Percentiles rank a stretch among this genome's conserved stretches.
Evolutionary conservation across 2,329 filamentous ascomycete species (phyloP).

Genomic region (Aspergillus pseudoviridinutans): DNA sequence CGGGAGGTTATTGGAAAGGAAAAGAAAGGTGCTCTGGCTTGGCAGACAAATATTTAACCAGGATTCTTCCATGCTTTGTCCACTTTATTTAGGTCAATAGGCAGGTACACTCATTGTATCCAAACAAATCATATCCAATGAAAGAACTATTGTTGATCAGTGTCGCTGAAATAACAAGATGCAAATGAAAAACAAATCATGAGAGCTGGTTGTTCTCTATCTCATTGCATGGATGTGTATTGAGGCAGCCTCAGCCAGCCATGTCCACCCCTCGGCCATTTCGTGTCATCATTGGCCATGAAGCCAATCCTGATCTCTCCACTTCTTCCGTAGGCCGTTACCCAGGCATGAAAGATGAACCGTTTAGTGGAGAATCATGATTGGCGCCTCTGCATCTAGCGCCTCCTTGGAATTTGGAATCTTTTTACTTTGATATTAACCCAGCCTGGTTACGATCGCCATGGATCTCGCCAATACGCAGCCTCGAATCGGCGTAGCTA

Average conservation of each 20-base stretch:
- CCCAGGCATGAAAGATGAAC: constrained; percentile 13
- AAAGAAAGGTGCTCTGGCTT: too few species aligned
- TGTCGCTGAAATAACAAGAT: background rate
- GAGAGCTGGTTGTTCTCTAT: constrained; percentile 12
- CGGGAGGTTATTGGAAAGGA: background rate
- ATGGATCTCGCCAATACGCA: constrained; percentile 9
- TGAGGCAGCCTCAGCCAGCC: constrained; percentile 4
- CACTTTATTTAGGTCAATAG: too few species aligned
- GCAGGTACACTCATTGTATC: background rate
- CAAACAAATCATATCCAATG: background rate
- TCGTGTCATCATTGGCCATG: background rate
- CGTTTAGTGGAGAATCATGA: constrained; percentile 18
- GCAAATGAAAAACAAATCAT: constrained; percentile 6
- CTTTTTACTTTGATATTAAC: constrained; percentile 17
- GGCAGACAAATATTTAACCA: background rate
- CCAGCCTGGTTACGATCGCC: constrained; percentile 14
- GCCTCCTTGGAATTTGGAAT: constrained; percentile 21
- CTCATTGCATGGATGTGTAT: background rate
- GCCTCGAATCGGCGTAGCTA: constrained; percentile 6
- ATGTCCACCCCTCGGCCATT: background rate
- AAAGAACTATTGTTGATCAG: constrained; percentile 2
- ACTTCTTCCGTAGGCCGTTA: constrained; percentile 18
- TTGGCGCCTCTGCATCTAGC: constrained; percentile 15
- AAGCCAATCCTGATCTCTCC: constrained; percentile 11
- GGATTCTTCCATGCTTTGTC: background rate